Evolutionary conservation across 495 filamentous ascomycete species (phyloP).

Genomic region (Aspergillus coremiiformis): DNA sequence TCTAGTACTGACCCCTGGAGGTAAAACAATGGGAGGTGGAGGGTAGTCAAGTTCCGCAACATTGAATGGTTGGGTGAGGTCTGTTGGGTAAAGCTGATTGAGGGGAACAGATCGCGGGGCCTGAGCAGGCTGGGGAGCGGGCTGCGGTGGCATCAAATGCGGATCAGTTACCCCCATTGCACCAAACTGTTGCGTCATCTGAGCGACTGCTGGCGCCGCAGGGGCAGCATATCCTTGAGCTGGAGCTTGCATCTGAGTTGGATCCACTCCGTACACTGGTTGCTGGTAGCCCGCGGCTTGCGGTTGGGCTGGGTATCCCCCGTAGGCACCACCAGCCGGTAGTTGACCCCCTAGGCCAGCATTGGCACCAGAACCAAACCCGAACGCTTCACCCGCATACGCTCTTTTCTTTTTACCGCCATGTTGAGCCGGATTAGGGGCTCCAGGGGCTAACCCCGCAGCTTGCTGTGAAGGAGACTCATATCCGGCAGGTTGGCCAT

Average conservation of each 20-base stretch:
- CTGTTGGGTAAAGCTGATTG: slow-evolving; percentile 87
- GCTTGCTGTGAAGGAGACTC: slow-evolving; percentile 33
- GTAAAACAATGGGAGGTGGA: slow-evolving; percentile 84
- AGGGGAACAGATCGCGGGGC: slow-evolving; percentile 51
- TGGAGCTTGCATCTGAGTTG: slow-evolving; percentile 45
- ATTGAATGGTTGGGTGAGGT: slow-evolving; percentile 89
- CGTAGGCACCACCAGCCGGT: slow-evolving; percentile 46
- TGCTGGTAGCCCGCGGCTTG: slow-evolving; percentile 46
- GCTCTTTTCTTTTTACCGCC: slow-evolving; percentile 77
- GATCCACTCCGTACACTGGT: slow-evolving; percentile 46
- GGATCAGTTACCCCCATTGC: slow-evolving; percentile 67
- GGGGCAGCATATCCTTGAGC: slow-evolving; percentile 56
- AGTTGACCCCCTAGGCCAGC: slow-evolving; percentile 56
- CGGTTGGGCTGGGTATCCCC: slow-evolving; percentile 51
- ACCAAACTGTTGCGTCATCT: slow-evolving; percentile 75
- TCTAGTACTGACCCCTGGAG: slow-evolving; percentile 68
- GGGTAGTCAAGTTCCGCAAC: slow-evolving; percentile 86
- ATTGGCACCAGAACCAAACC: slow-evolving; percentile 87
- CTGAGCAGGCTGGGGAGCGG: slow-evolving; percentile 42
- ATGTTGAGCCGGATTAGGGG: slow-evolving; percentile 26
- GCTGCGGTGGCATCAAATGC: slow-evolving; percentile 48
- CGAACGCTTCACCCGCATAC: slow-evolving; percentile 91
- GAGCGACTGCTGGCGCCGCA: slow-evolving; percentile 52
- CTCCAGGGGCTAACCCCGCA: slow-evolving; percentile 22
- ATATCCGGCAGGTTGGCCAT: slow-evolving; percentile 43